phyloP scores from a whole-genome alignment of 225 moss, liverwort and hornwort genomes.

The Asterella californica region DNA sequence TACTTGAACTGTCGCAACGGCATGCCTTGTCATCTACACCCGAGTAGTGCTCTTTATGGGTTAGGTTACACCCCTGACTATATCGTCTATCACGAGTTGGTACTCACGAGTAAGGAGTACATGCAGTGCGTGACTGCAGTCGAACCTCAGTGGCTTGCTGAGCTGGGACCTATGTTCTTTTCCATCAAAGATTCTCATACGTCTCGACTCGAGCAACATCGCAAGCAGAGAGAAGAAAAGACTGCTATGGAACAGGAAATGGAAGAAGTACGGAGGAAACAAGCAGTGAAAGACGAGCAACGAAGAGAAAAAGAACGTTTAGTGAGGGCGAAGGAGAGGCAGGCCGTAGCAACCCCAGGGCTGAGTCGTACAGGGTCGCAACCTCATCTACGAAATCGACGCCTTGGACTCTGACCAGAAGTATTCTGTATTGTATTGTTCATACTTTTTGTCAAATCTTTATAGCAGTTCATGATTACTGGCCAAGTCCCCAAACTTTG shows the following conservation, averaged over 20 bases:
- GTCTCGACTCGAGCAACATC: conserved; percentile 77
- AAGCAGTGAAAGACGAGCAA: conserved; percentile 58
- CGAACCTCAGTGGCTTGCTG: conserved; percentile 98
- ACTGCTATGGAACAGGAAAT: conserved; percentile 98
- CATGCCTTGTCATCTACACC: conserved; percentile 98
- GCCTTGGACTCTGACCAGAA: conserved; percentile 61
- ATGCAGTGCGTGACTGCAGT: conserved; percentile 99
- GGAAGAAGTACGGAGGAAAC: conserved; percentile 78
- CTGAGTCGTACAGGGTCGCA: conserved; percentile 50
- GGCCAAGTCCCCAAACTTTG: too few species aligned
- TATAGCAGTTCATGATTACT: too few species aligned
- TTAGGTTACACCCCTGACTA: conserved; percentile 97
- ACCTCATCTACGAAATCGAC: conserved; percentile 39
- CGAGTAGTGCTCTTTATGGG: conserved; percentile 93
- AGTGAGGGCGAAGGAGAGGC: conserved; percentile 63
- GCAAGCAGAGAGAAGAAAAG: conserved; percentile 90
- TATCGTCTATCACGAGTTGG: conserved; percentile 91
- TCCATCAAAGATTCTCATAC: conserved; percentile 95
- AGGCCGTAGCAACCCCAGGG: conserved; percentile 67
- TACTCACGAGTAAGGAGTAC: conserved; percentile 90
- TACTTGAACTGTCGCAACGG: conserved; percentile 86
- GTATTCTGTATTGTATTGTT: not conserved
- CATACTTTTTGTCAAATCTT: not conserved
- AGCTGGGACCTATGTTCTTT: conserved; percentile 99
- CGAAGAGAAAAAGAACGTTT: conserved; percentile 64